Base-by-base conservation (phyloP, 2,329 filamentous ascomycete genomes). In the Orbilia brochopaga region DNA sequence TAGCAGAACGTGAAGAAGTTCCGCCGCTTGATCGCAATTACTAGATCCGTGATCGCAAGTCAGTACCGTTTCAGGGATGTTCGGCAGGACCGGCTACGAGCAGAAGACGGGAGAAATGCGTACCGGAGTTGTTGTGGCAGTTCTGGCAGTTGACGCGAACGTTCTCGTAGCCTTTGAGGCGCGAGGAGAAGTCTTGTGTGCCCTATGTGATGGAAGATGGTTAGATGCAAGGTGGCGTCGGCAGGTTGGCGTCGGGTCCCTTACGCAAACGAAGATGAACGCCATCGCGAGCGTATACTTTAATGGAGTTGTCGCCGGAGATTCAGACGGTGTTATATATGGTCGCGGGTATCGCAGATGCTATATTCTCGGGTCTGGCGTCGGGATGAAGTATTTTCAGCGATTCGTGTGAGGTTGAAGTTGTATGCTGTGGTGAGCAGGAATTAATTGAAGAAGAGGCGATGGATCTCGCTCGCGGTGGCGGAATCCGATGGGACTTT, bases 141-240 rank as follows among this genome's bases (percentile, higher is more conserved):
- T 83, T 83, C 75, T 82, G 81, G 74, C 83, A 85, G 77, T 82
- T 81, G 0, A 82, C 81, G 4, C 80, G 82, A 60, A 84, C 79
- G 77, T 83, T 79, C 74, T 84, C 83, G 75, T 82, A 82, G 74
- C 81, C 82, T 51, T 77, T 74, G 60, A 84, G 79, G 23, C 78
- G 74, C 4, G 78, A 81, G 11, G 79, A 79, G 79, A 84, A 84
- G 51, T 81, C 82, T 82, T 74, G 70, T 24, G 74, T 67, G 24
- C 76, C 74, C 67, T 72, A 19, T 61, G 51, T 53, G 59, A 62
- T 27, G n/a, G 19, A 54, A 17, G 40, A 56, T 61, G 56, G 60
- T 15, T 44, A 27, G 42, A 40, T 51, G 52, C 37, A 51, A 65
- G 24, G 30, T 63, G 67, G 60, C 51, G 35, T 61, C 55, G 54